A percentile compares a stretch with the other conserved stretches of the same genome.
phyloP scores from a whole-genome alignment of 192 early-diverging fungal species.

The Entrophospora sp. region DNA sequence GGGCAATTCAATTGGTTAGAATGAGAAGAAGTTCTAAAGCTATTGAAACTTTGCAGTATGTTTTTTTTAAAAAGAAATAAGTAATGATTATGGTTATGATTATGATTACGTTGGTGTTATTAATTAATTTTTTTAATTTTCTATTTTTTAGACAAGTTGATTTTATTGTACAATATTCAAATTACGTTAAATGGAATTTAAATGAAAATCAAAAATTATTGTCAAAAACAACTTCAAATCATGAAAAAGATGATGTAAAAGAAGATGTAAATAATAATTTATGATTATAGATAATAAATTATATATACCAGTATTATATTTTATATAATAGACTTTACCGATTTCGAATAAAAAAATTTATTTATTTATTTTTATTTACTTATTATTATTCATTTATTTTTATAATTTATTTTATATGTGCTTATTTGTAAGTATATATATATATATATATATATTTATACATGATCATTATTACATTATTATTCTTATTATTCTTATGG shows the following conservation, averaged over 20 bases:
- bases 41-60: slow-evolving; percentile 63
- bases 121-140: not conserved
- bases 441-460: too few species aligned
- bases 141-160: slow-evolving; percentile 12
- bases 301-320: not conserved
- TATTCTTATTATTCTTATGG: too few species aligned
- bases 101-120: not conserved
- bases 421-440: too few species aligned
- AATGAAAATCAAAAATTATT: too few species aligned
- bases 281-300: too few species aligned
- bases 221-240: not conserved
- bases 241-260: not conserved
- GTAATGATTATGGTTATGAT: too few species aligned
- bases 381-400: too few species aligned
- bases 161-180: slow-evolving; percentile 10
- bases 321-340: not conserved
- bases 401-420: too few species aligned
- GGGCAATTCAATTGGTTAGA: slow-evolving; percentile 51
- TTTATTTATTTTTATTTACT: too few species aligned
- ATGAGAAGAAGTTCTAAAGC: slow-evolving; percentile 55
- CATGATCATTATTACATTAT: too few species aligned
- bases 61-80: too few species aligned
- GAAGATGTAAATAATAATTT: not conserved
- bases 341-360: too few species aligned
- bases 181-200: slow-evolving; percentile 1